Conservation (phyloP, 768 basidiomycete genomes). For the Auricularia cornea region DNA sequence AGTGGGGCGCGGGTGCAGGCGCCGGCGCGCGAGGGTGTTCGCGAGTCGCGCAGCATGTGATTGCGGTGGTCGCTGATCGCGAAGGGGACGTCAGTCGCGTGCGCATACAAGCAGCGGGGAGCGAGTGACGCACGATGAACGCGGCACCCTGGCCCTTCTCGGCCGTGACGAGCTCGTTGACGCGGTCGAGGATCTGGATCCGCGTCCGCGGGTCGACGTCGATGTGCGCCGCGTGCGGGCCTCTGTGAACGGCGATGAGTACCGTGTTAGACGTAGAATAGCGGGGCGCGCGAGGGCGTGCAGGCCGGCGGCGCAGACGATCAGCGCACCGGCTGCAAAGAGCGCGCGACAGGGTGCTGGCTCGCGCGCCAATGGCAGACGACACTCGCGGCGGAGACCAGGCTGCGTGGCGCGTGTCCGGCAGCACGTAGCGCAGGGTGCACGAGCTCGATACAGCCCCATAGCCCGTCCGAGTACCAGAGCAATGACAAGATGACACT, state of each 20-base stretch:
- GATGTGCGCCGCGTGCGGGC: constrained; percentile 40
- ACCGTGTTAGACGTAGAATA: constrained; percentile 2
- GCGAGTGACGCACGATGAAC: constrained; percentile 61
- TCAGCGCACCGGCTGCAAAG: too few species aligned
- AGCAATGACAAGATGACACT: constrained; percentile 17
- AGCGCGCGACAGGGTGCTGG: too few species aligned
- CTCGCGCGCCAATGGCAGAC: too few species aligned
- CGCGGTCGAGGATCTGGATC: constrained; percentile 76
- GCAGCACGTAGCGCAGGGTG: too few species aligned
- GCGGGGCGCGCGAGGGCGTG: constrained; percentile 7
- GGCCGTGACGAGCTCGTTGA: constrained; percentile 62
- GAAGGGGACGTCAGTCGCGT: neutral
- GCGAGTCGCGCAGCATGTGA: too few species aligned
- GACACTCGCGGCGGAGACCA: too few species aligned
- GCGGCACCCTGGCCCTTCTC: constrained; percentile 90
- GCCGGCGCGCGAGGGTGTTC: too few species aligned
- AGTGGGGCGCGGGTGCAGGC: too few species aligned
- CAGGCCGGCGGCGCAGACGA: too few species aligned
- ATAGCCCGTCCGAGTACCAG: neutral
- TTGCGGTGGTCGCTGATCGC: too few species aligned
- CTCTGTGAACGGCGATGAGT: constrained; percentile 13
- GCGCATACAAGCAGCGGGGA: neutral
- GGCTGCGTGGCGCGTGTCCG: too few species aligned
- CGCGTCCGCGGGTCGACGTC: constrained; percentile 73
- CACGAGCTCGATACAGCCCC: too few species aligned